These are phyloP conservation scores for Dichomitus squalens DNA, from an alignment of 1,284 basidiomycete species.

Conservation along the genomic window DNA sequence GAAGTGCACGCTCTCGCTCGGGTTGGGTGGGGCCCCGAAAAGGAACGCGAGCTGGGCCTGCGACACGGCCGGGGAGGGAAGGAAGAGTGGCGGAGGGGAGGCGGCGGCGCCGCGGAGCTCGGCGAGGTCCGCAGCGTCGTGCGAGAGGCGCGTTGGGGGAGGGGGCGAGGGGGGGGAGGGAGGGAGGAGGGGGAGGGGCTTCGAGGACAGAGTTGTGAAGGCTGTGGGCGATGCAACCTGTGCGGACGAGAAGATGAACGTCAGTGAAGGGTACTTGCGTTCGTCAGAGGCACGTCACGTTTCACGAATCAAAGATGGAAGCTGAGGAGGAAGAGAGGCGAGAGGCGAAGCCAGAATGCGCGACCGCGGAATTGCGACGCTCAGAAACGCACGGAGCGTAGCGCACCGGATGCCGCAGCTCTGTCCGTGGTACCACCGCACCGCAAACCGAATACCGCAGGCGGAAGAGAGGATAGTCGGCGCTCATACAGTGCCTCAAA, in stretches of 20 bases:
- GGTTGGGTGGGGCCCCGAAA: constrained; percentile 5
- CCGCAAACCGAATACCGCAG: too few species aligned
- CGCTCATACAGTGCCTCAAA: too few species aligned
- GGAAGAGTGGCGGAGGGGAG: constrained; percentile 14
- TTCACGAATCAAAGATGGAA: neutral
- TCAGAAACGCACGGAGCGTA: neutral
- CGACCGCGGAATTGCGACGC: neutral
- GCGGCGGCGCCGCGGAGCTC: constrained; percentile 1
- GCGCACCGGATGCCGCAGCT: too few species aligned
- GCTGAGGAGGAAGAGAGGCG: neutral
- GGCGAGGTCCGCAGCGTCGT: neutral
- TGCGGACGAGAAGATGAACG: neutral
- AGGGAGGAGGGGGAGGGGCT: neutral
- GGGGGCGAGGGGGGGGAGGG: neutral
- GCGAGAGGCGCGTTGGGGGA: neutral
- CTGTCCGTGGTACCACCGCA: too few species aligned
- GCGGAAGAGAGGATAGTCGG: too few species aligned
- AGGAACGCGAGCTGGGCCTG: constrained; percentile 22
- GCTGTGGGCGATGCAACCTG: neutral
- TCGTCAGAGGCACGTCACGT: neutral
- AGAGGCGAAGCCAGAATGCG: neutral
- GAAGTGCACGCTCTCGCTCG: constrained; percentile 19
- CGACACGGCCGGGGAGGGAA: constrained; percentile 14
- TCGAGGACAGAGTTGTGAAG: too few species aligned
- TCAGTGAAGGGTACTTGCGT: neutral